Evolutionary conservation across 2,329 filamentous ascomycete species (phyloP).

Genomic region (Remersonia thermophila): DNA sequence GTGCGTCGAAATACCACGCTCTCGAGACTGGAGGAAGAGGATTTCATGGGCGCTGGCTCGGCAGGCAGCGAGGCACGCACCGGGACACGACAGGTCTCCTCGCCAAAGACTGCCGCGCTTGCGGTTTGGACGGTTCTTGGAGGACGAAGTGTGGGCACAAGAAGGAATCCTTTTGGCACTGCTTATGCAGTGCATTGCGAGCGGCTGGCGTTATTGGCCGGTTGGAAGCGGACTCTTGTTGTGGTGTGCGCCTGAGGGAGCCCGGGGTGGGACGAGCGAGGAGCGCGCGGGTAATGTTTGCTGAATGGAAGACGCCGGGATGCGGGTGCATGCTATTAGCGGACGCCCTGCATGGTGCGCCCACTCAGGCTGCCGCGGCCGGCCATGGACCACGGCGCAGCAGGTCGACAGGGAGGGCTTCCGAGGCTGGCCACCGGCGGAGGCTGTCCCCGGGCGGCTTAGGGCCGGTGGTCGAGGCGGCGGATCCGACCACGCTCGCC

Average conservation of each 20-base stretch:
- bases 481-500: no score
- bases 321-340: slow-evolving; percentile 10
- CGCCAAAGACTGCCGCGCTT: slow-evolving; percentile 2
- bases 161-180: slow-evolving; percentile 1
- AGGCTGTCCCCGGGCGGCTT: no score
- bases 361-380: background rate
- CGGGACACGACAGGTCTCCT: background rate
- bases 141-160: background rate
- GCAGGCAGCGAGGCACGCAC: background rate
- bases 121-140: slow-evolving; percentile 8
- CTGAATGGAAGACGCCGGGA: background rate
- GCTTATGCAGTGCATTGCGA: slow-evolving; percentile 10
- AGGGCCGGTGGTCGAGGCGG: no score
- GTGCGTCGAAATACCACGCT: no score
- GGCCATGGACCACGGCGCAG: background rate
- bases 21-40: no score
- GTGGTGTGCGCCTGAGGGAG: slow-evolving; percentile 12
- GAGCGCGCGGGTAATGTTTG: slow-evolving; percentile 15
- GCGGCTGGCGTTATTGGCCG: slow-evolving; percentile 11
- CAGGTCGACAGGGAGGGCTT: background rate
- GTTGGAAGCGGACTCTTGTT: slow-evolving; percentile 10
- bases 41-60: no score
- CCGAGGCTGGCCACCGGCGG: no score
- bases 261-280: slow-evolving; percentile 13
- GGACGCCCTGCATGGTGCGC: no score